Percentiles rank a stretch among this genome's conserved stretches.
Evolutionary conservation across 2,329 filamentous ascomycete species (phyloP).

Genomic region (Rhinocladiella similis): DNA sequence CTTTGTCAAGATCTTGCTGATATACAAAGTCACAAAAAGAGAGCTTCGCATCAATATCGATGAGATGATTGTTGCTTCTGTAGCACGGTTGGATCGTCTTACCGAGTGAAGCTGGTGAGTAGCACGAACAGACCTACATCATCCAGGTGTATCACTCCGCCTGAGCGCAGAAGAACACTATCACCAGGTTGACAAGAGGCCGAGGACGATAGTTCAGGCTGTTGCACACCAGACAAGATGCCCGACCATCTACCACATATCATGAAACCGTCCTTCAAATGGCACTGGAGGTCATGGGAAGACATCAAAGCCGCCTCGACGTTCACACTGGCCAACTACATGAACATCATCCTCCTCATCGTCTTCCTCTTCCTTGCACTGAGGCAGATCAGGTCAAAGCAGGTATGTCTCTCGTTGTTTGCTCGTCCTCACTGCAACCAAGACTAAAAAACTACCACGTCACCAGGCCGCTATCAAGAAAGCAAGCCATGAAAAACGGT

Average conservation of each 20-base stretch:
- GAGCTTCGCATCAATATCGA: too few relatives aligned
- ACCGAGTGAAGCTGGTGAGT: neutral
- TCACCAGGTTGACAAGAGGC: neutral
- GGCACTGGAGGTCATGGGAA: slow-evolving; percentile 25
- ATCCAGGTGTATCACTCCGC: too few relatives aligned
- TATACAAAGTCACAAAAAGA: too few relatives aligned
- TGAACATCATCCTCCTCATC: slow-evolving; percentile 23
- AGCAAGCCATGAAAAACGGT: slow-evolving; percentile 20
- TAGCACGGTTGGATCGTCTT: slow-evolving; percentile 1
- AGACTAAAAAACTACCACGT: neutral
- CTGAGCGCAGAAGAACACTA: too few relatives aligned
- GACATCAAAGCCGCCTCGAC: slow-evolving; percentile 20
- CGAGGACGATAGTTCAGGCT: neutral
- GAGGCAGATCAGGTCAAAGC: slow-evolving; percentile 16
- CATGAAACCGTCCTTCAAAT: slow-evolving; percentile 23
- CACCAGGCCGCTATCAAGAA: slow-evolving; percentile 17
- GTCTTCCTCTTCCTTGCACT: slow-evolving; percentile 20
- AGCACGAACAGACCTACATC: too few relatives aligned
- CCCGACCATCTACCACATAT: slow-evolving; percentile 30
- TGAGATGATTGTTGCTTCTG: too few relatives aligned
- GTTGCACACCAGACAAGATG: slow-evolving; percentile 3
- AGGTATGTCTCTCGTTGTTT: slow-evolving; percentile 6
- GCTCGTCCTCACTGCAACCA: neutral
- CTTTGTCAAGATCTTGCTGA: too few relatives aligned
- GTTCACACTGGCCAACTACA: slow-evolving; percentile 26